Base-by-base conservation (phyloP, 225 moss, liverwort and hornwort genomes). In the Sphagnum tenellum region DNA sequence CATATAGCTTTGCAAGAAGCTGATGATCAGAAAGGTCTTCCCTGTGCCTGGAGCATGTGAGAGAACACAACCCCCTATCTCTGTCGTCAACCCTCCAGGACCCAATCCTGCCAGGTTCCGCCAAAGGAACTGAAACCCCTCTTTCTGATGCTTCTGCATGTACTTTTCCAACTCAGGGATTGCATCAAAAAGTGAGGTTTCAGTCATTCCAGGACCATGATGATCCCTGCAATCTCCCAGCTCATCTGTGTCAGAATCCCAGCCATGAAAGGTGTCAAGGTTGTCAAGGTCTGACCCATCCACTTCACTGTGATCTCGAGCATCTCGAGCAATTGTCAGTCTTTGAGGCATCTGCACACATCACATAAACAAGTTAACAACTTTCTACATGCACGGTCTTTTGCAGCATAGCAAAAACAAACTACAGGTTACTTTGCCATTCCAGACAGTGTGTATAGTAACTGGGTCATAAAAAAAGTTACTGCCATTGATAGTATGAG, bases 11-110 rank as follows among this genome's bases (percentile, higher is more conserved):
- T 80, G 82, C 56, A 98, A 71, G 63, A 98, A 98, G 67, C 87
- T 78, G 64, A 98, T 92, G 60, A 98, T 77, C 46, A 98, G 68
- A 73, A 98, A 93, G 8, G 86, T 87, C 78, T 98, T 98, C 56
- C 98, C 98, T 48, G 98, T 90, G 66, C 98, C 98, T 49, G 93
- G 93, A 52, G 93, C 93, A 76, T 98, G 98, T 69, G 98, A 93
- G 64, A 98, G 70, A 60, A 93, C 81, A 72, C 98, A 98, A 67
- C 98, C 98, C 71, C 86, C 86, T 64, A 85, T 70, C 56, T 86
- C 83, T 60, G 67, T 69, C 55, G 74, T 80, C 48, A 68, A 73
- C 46, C 72, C 68, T 44, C 66, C 71, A 3, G 76, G 76, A 70
- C 63, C 79, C 46, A 73, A 69, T 49, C 76, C 77, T 63, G 80